phyloP scores from a whole-genome alignment of 2,329 filamentous ascomycete species.

The Leptosphaerulina australis region DNA sequence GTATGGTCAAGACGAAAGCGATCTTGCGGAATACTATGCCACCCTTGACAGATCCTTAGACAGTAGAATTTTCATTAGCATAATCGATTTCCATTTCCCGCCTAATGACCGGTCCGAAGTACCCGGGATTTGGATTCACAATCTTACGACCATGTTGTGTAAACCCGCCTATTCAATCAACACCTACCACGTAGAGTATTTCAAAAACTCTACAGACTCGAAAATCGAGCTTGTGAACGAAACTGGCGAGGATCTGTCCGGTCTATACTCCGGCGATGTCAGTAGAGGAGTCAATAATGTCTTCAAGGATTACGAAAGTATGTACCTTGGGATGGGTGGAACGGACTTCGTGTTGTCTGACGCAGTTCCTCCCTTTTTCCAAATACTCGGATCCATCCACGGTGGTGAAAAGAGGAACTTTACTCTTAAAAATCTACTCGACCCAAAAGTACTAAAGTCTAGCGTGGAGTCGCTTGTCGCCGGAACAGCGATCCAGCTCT shows the following conservation, averaged over 20 bases:
- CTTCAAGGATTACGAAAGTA: neutral
- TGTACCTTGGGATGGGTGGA: slow-evolving; percentile 6
- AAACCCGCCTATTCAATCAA: slow-evolving; percentile 3
- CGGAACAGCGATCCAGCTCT: neutral
- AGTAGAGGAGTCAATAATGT: neutral
- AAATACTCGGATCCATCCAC: neutral
- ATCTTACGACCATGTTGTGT: neutral
- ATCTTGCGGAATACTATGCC: neutral
- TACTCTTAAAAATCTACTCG: neutral
- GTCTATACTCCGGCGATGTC: slow-evolving; percentile 1
- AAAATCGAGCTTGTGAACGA: neutral
- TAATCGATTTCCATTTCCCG: neutral
- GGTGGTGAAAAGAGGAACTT: slow-evolving; percentile 1
- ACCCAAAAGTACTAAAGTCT: neutral
- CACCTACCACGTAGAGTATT: slow-evolving; percentile 2
- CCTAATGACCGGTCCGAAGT: neutral
- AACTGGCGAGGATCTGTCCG: neutral
- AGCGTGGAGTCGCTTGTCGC: neutral
- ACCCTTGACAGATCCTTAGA: neutral
- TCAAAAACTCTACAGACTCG: neutral
- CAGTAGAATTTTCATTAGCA: neutral
- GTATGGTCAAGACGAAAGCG: neutral
- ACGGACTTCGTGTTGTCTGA: neutral
- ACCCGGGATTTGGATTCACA: neutral
- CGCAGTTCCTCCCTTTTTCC: neutral